A percentile compares a stretch with the other conserved stretches of the same genome.
phyloP scores from a whole-genome alignment of 1,284 basidiomycete genomes.

The Rhodotorula sp. region DNA sequence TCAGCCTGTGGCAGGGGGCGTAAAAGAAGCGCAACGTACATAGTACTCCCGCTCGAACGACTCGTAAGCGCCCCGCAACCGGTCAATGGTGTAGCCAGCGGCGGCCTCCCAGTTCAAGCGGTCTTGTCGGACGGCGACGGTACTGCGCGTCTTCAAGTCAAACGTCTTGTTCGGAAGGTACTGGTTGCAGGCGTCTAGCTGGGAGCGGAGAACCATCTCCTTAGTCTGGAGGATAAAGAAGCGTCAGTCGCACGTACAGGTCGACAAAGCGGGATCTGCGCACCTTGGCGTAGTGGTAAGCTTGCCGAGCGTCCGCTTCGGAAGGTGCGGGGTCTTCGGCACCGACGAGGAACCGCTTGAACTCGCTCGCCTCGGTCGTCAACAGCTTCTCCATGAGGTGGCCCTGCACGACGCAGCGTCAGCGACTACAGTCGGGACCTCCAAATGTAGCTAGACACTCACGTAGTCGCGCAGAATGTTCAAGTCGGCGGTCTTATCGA shows the following conservation, averaged over 20 bases:
- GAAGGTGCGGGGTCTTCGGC: slow-evolving; percentile 49
- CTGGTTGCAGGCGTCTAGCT: slow-evolving; percentile 81
- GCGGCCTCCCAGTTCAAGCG: slow-evolving; percentile 70
- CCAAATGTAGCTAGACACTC: slow-evolving; percentile 2
- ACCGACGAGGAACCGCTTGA: slow-evolving; percentile 62
- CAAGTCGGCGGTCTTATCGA: slow-evolving; percentile 56
- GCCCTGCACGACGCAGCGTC: slow-evolving; percentile 57
- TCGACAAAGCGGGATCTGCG: slow-evolving; percentile 30
- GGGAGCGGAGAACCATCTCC: slow-evolving; percentile 86
- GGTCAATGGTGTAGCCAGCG: slow-evolving; percentile 70
- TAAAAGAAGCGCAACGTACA: slow-evolving; percentile 20
- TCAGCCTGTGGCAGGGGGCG: neutral
- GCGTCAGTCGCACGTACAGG: neutral
- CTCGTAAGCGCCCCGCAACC: slow-evolving; percentile 61
- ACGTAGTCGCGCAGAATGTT: slow-evolving; percentile 56
- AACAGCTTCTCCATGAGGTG: slow-evolving; percentile 86
- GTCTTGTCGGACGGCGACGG: slow-evolving; percentile 79
- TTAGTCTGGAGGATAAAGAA: slow-evolving; percentile 57
- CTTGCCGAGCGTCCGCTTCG: slow-evolving; percentile 53
- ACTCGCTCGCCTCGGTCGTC: slow-evolving; percentile 66
- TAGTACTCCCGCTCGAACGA: slow-evolving; percentile 85
- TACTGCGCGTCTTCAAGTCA: slow-evolving; percentile 93
- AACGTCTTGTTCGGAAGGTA: slow-evolving; percentile 86
- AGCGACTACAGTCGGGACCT: slow-evolving; percentile 6
- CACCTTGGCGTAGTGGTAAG: slow-evolving; percentile 80